Evolutionary conservation across 2,329 filamentous ascomycete species (phyloP).

Genomic region (Lachnellula cervina): DNA sequence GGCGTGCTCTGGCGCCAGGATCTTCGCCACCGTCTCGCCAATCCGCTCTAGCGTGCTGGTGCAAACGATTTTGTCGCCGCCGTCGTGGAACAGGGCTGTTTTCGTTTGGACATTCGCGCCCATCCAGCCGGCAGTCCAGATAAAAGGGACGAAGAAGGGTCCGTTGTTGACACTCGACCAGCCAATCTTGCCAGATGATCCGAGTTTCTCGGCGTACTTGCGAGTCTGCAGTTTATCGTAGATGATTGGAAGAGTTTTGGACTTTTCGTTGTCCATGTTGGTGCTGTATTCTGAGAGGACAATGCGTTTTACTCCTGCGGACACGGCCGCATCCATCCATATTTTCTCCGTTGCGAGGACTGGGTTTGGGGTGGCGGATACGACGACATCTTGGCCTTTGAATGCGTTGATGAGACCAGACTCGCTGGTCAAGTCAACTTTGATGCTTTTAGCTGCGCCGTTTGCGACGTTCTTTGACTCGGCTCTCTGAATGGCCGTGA

Average conservation of each 20-base stretch:
- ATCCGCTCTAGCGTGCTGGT: constrained; percentile 12
- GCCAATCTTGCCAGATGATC: constrained; percentile 2
- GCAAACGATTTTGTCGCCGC: constrained; percentile 9
- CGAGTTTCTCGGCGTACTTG: constrained; percentile 10
- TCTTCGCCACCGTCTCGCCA: constrained; percentile 10
- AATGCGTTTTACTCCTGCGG: constrained; percentile 53
- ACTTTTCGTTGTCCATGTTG: constrained; percentile 24
- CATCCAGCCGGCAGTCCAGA: constrained; percentile 11
- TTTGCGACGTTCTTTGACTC: constrained; percentile 8
- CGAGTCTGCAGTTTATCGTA: constrained; percentile 11
- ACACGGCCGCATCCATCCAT: constrained; percentile 51
- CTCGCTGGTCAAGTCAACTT: constrained; percentile 9
- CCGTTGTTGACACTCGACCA: constrained; percentile 15
- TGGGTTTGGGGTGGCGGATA: constrained; percentile 11
- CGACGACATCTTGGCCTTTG: constrained; percentile 14
- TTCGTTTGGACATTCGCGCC: constrained; percentile 8
- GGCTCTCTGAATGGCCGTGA: constrained; percentile 14
- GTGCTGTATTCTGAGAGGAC: constrained; percentile 51
- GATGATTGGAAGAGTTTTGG: constrained; percentile 7
- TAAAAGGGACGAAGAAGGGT: constrained; percentile 5
- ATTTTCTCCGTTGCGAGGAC: constrained; percentile 11
- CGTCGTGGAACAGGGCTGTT: constrained; percentile 7
- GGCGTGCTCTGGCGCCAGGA: constrained; percentile 7
- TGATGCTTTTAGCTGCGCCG: constrained; percentile 6
- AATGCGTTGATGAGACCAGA: constrained; percentile 10